Percentiles rank a stretch among this genome's conserved stretches.
phyloP scores from a whole-genome alignment of 441 rosid genomes.

The Jatropha podagrica region DNA sequence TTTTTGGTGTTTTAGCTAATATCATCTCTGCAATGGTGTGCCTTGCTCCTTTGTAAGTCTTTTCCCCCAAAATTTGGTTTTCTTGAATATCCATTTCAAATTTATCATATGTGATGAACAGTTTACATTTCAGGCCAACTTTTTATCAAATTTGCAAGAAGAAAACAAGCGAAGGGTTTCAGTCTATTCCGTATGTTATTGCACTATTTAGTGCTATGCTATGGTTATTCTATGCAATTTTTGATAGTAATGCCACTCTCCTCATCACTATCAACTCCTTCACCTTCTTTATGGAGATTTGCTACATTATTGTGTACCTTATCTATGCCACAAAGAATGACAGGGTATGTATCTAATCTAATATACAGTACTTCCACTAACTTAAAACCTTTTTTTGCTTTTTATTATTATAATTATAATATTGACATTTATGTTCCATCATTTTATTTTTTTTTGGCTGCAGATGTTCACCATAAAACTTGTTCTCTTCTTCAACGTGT shows the following conservation, averaged over 20 bases:
- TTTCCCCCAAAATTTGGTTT: neutral
- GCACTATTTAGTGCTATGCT: slow-evolving; percentile 81
- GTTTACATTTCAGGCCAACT: slow-evolving; percentile 50
- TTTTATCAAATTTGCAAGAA: slow-evolving; percentile 67
- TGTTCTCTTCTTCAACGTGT: slow-evolving; percentile 43
- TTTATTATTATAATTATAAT: too few species aligned
- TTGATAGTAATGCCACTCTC: slow-evolving; percentile 46
- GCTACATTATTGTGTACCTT: slow-evolving; percentile 53
- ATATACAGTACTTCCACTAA: neutral
- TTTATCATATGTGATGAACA: neutral
- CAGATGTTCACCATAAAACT: slow-evolving; percentile 57
- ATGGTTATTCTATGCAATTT: slow-evolving; percentile 73
- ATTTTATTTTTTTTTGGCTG: neutral
- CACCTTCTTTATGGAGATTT: slow-evolving; percentile 44
- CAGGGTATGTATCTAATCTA: slow-evolving; percentile 33
- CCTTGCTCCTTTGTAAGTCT: slow-evolving; percentile 61
- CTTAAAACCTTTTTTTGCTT: neutral
- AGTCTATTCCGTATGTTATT: slow-evolving; percentile 70
- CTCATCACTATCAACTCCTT: slow-evolving; percentile 69
- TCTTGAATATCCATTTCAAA: neutral
- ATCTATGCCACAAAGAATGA: slow-evolving; percentile 63
- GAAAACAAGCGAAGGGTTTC: slow-evolving; percentile 73
- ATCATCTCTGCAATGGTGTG: slow-evolving; percentile 60
- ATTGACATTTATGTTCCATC: too few species aligned
- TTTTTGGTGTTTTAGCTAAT: slow-evolving; percentile 73